Base-by-base conservation (phyloP, 2,329 filamentous ascomycete species). In the Colletotrichum sp. region DNA sequence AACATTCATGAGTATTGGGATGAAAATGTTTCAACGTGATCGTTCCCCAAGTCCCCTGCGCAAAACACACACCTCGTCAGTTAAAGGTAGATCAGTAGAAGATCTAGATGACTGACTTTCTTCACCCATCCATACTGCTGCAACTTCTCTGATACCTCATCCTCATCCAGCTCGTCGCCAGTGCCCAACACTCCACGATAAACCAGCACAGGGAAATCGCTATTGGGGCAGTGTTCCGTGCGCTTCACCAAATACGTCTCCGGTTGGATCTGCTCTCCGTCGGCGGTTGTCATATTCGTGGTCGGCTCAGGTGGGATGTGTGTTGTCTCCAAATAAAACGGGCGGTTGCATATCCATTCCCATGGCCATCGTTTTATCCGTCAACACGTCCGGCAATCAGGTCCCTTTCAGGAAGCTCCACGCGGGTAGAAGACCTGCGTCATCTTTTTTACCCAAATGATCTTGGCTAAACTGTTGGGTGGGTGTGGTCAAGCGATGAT, bases 1-100 rank as follows among this genome's bases (percentile, higher is more conserved):
- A 81, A 59, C 78, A 81, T 66, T 81, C 79, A 18, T 80, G 79
- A 5, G 72, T 78, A 3, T 80, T 80, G 3, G 79, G 79, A 13
- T 81, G 79, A 64, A 80, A 80, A 36, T 80, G 80, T 21, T 79
- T 76, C 32, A 79, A 75, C 9, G 63, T 78, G 63, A 80, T 80
- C 18, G 78, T 75, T 2, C 79, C 80, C 77, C 79, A 80, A 4
- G 78, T 75, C 13, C 80, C 79, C 59, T 79, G 24, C 26, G 6
- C 28, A 34, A 18, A 13, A 32, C 39, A n/a, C 18, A n/a, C 18
- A 44, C 18, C 39, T 44, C 18, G 18, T 44, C 9, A 44, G 18
- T 44, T 44, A 1, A 44, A 6, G 5, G 18, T 44, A n/a, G 39
- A 44, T 44, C 6, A 44, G 39, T 10, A 44, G 39, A 44, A n/a